Conservation (phyloP, 129 eudicot genomes). For the Gnaphalium uliginosum region DNA sequence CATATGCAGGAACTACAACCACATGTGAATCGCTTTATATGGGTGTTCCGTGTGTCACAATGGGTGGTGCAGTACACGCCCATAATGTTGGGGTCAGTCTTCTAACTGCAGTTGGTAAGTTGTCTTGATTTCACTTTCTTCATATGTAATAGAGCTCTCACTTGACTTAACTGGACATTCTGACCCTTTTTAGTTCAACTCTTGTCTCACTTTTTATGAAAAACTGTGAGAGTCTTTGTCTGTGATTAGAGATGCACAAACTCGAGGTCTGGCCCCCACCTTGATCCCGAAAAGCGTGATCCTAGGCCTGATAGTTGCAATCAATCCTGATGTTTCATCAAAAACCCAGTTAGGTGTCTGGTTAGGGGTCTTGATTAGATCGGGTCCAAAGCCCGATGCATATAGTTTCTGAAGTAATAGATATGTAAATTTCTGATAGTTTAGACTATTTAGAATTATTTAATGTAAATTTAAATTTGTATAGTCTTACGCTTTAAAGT, state of each 20-base stretch:
- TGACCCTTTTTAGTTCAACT: neutral
- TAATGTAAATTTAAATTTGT: no score
- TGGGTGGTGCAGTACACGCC: slow-evolving; percentile 92
- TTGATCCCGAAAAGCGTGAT: no score
- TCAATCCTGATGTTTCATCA: no score
- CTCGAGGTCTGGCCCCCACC: no score
- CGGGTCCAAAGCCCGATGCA: neutral
- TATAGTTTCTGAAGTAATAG: neutral
- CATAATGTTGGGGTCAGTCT: slow-evolving; percentile 98
- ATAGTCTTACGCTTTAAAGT: neutral
- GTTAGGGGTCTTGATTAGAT: neutral
- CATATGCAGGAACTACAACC: slow-evolving; percentile 97
- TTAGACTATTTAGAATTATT: neutral
- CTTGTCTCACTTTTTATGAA: neutral
- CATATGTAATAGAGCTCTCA: neutral
- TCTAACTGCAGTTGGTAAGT: slow-evolving; percentile 79
- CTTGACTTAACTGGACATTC: neutral
- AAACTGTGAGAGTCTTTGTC: neutral
- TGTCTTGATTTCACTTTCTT: slow-evolving; percentile 2
- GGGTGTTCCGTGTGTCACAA: slow-evolving; percentile 98
- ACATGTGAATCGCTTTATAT: slow-evolving; percentile 94
- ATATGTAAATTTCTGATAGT: neutral
- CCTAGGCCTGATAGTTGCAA: no score
- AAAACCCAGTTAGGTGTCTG: neutral
- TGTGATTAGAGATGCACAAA: no score